Evolutionary conservation across 164 flowering plant species (phyloP).

Genomic region (Hamamelis virginiana): DNA sequence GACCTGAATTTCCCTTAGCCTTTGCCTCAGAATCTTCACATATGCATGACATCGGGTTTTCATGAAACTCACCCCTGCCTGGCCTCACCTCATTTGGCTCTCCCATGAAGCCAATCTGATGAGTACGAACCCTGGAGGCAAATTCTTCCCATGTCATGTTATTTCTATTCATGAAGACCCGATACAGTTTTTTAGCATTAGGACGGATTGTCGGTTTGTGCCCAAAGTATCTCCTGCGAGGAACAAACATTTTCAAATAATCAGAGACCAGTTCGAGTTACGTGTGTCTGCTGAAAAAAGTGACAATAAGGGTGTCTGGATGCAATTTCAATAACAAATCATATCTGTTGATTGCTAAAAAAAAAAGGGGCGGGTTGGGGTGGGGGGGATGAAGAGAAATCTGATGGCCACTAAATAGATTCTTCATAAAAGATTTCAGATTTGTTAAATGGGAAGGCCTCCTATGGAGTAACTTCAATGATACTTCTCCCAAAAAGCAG

Average conservation of each 20-base stretch:
- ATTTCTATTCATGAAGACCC: constrained; percentile 48
- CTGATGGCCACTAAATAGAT: not conserved
- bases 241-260: not conserved
- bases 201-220: constrained; percentile 97
- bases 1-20: constrained; percentile 15
- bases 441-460: not conserved
- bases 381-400: no score
- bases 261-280: not conserved
- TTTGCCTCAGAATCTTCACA: constrained; percentile 53
- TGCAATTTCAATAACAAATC: not conserved
- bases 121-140: constrained; percentile 57
- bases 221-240: constrained; percentile 90
- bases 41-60: constrained; percentile 87
- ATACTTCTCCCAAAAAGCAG: not conserved
- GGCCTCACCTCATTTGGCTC: constrained; percentile 85
- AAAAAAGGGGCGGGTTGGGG: no score
- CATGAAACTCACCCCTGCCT: constrained; percentile 94
- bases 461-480: not conserved
- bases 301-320: not conserved
- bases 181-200: constrained; percentile 72
- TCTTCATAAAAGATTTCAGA: no score
- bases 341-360: no score
- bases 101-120: constrained; percentile 90
- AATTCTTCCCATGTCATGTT: constrained; percentile 89
- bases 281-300: not conserved